phyloP scores from a whole-genome alignment of 2,329 filamentous ascomycete species.

The Ascosphaera aggregata region DNA sequence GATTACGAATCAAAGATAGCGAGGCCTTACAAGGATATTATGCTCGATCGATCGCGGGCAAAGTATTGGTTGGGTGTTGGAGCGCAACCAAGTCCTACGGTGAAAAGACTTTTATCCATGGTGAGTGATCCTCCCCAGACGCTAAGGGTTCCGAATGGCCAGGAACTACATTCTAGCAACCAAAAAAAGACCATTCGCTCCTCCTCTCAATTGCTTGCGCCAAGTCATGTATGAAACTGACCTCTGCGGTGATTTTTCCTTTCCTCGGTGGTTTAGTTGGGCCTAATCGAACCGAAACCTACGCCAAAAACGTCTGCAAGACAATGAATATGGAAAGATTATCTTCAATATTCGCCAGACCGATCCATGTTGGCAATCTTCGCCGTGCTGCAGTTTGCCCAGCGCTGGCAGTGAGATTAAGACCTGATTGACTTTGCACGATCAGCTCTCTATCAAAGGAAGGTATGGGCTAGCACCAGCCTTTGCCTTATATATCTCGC shows the following conservation, averaged over 20 bases:
- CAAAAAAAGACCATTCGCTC: no score
- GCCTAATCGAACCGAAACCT: constrained; percentile 13
- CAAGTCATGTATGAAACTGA: neutral
- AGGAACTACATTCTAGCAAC: no score
- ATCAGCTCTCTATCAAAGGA: no score
- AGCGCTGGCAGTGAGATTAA: no score
- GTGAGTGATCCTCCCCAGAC: constrained; percentile 60
- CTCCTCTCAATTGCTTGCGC: no score
- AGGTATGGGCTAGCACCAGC: no score
- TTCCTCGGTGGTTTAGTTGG: constrained; percentile 9
- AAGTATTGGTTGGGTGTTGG: constrained; percentile 96
- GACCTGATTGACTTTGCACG: no score
- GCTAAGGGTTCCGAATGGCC: no score
- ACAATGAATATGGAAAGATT: constrained; percentile 28
- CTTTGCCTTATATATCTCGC: no score
- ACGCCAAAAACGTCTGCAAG: constrained; percentile 16
- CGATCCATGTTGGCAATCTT: no score
- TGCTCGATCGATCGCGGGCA: constrained; percentile 56
- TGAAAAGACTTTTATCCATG: constrained; percentile 50
- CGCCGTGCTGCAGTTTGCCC: no score
- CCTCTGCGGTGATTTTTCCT: neutral
- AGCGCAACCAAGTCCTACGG: constrained; percentile 76
- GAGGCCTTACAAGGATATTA: constrained; percentile 71
- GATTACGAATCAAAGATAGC: constrained; percentile 27
- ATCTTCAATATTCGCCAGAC: no score